These are phyloP conservation scores for Irpex sp. DNA, from an alignment of 1,284 basidiomycete species.

Conservation along the genomic window DNA sequence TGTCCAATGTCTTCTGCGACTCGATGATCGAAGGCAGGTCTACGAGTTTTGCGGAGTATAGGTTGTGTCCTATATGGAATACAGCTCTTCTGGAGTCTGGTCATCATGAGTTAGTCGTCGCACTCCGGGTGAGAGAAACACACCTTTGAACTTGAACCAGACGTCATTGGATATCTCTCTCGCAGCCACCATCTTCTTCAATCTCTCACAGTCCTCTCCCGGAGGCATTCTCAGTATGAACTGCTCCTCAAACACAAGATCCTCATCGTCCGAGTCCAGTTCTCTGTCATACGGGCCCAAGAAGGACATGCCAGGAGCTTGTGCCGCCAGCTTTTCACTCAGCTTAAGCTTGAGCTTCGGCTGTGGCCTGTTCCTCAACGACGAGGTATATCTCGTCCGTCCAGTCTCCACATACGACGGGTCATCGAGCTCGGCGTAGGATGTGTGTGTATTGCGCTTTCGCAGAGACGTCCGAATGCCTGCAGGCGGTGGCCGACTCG, in stretches of 20 bases:
- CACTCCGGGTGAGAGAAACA: conserved; percentile 16
- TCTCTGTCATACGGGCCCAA: conserved; percentile 90
- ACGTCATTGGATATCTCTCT: conserved; percentile 83
- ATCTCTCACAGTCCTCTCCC: conserved; percentile 74
- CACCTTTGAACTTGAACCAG: conserved; percentile 99
- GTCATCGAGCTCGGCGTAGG: conserved; percentile 19
- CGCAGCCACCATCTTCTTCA: conserved; percentile 78
- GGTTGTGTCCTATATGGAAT: conserved; percentile 82
- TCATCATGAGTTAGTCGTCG: neutral
- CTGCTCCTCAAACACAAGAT: conserved; percentile 96
- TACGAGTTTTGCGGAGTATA: conserved; percentile 91
- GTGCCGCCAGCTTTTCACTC: conserved; percentile 73
- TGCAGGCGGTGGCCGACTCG: conserved; percentile 12
- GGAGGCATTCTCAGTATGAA: conserved; percentile 91
- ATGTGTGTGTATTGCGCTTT: conserved; percentile 23
- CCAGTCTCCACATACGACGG: conserved; percentile 21
- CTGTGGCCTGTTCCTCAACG: conserved; percentile 39
- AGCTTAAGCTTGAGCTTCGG: conserved; percentile 84
- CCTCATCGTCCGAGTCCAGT: conserved; percentile 92
- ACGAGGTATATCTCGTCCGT: conserved; percentile 34
- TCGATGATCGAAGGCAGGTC: conserved; percentile 95
- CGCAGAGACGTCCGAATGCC: conserved; percentile 19
- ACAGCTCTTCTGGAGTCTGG: conserved; percentile 88
- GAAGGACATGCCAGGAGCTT: conserved; percentile 78
- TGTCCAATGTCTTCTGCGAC: conserved; percentile 95